These are phyloP conservation scores for Pseudogymnoascus sp. DNA, from an alignment of 2,329 filamentous ascomycete genomes.

Conservation along the genomic window DNA sequence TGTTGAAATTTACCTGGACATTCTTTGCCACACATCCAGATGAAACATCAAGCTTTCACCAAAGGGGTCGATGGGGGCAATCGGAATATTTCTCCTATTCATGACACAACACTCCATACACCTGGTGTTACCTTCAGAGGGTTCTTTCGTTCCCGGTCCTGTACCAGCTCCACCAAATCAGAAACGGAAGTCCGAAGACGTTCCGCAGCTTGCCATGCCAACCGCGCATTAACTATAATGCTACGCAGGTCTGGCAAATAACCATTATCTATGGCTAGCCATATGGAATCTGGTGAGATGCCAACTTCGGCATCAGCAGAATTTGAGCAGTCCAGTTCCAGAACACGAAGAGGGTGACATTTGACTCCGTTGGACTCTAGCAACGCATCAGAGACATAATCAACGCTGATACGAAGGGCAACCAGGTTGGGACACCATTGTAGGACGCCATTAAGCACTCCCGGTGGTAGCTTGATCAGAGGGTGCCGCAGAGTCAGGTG, in stretches of 20 bases:
- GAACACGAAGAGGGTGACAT: slow-evolving; percentile 22
- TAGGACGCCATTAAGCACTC: slow-evolving; percentile 21
- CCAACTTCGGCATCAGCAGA: slow-evolving; percentile 22
- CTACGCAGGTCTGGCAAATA: slow-evolving; percentile 24
- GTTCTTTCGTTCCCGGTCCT: slow-evolving; percentile 23
- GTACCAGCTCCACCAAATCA: slow-evolving; percentile 24
- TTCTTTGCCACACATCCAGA: neutral
- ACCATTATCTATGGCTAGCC: slow-evolving; percentile 23
- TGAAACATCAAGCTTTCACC: neutral
- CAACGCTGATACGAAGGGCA: slow-evolving; percentile 26
- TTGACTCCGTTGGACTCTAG: slow-evolving; percentile 17
- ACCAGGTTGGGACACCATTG: slow-evolving; percentile 21
- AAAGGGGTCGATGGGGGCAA: neutral
- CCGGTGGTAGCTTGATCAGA: slow-evolving; percentile 22
- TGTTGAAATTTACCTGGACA: neutral
- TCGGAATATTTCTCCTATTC: slow-evolving; percentile 1
- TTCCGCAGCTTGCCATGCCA: slow-evolving; percentile 26
- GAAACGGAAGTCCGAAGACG: slow-evolving; percentile 17
- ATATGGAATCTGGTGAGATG: slow-evolving; percentile 20
- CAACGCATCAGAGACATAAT: slow-evolving; percentile 24
- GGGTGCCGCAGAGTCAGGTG: slow-evolving; percentile 29
- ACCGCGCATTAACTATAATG: slow-evolving; percentile 24
- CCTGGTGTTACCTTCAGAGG: slow-evolving; percentile 21
- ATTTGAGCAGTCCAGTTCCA: slow-evolving; percentile 28
- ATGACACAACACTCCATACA: slow-evolving; percentile 16